These are phyloP conservation scores for Rhodotorula sp. DNA, from an alignment of 1,284 basidiomycete genomes.

Conservation along the genomic window DNA sequence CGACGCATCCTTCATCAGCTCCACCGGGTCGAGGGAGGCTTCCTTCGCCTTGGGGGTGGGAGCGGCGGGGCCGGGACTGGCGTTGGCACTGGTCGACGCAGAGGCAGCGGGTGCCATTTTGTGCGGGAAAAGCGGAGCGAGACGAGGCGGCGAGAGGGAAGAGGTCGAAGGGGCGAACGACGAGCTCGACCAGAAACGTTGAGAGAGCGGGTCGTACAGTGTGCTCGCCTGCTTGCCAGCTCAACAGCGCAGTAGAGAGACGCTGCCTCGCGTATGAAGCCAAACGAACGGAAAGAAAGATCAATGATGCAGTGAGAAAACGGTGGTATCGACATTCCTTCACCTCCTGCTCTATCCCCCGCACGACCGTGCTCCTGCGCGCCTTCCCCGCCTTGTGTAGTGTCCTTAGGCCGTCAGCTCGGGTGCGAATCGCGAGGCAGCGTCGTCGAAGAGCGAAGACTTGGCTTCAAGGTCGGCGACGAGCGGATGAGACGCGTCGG, in stretches of 20 bases:
- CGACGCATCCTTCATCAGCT: background rate
- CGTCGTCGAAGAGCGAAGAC: conserved; percentile 57
- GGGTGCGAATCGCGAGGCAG: conserved; percentile 35
- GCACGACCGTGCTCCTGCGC: no score
- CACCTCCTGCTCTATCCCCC: background rate
- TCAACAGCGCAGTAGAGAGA: no score
- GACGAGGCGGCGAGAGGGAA: background rate
- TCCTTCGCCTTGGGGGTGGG: background rate
- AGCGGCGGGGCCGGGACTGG: no score
- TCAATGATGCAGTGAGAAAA: no score
- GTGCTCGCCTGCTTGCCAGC: no score
- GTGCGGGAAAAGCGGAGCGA: background rate
- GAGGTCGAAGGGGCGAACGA: background rate
- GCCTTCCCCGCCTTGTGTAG: background rate
- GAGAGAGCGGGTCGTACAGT: no score
- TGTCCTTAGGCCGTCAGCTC: conserved; percentile 17
- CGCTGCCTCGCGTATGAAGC: no score
- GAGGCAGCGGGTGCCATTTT: background rate
- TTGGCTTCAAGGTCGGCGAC: conserved; percentile 64
- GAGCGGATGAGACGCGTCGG: conserved; percentile 65
- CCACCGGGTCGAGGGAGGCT: background rate
- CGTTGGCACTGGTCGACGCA: background rate
- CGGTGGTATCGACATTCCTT: background rate
- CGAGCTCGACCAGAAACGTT: no score
- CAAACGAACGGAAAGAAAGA: no score